Evolutionary conservation across 2,329 filamentous ascomycete species (phyloP).

Genomic region (Peltaster fructicola): DNA sequence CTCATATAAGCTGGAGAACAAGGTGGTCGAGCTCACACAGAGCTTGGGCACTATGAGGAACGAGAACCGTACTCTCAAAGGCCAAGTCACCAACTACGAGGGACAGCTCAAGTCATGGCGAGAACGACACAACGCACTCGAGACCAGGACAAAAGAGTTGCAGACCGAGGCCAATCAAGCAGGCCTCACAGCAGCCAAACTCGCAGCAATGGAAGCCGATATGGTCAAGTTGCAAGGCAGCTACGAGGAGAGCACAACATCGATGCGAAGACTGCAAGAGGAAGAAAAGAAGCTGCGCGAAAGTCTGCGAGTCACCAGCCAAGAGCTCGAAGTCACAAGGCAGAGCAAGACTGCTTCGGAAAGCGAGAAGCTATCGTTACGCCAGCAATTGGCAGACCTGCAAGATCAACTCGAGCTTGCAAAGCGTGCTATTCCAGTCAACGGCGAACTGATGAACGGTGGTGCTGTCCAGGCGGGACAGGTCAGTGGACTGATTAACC

Average conservation of each 20-base stretch:
- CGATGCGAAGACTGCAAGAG: constrained; percentile 86
- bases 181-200: constrained; percentile 78
- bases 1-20: constrained; percentile 98
- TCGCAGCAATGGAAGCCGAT: constrained; percentile 85
- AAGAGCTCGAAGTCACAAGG: constrained; percentile 66
- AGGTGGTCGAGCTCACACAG: constrained; percentile 96
- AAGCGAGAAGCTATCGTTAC: constrained; percentile 66
- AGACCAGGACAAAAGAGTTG: constrained; percentile 79
- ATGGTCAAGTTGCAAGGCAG: constrained; percentile 80
- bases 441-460: constrained; percentile 51
- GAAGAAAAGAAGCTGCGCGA: constrained; percentile 79
- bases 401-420: constrained; percentile 85
- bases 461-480: constrained; percentile 26
- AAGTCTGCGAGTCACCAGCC: constrained; percentile 57
- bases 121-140: constrained; percentile 74
- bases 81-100: constrained; percentile 90
- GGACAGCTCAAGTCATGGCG: constrained; percentile 93
- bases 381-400: constrained; percentile 75
- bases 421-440: constrained; percentile 57
- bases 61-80: constrained; percentile 78
- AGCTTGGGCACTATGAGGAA: constrained; percentile 79
- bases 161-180: constrained; percentile 96
- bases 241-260: constrained; percentile 77
- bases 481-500: constrained; percentile 73
- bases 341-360: constrained; percentile 60